A percentile compares a stretch with the other conserved stretches of the same genome.
phyloP scores from a whole-genome alignment of 495 filamentous ascomycete species.

The Schizothecium vesticola region DNA sequence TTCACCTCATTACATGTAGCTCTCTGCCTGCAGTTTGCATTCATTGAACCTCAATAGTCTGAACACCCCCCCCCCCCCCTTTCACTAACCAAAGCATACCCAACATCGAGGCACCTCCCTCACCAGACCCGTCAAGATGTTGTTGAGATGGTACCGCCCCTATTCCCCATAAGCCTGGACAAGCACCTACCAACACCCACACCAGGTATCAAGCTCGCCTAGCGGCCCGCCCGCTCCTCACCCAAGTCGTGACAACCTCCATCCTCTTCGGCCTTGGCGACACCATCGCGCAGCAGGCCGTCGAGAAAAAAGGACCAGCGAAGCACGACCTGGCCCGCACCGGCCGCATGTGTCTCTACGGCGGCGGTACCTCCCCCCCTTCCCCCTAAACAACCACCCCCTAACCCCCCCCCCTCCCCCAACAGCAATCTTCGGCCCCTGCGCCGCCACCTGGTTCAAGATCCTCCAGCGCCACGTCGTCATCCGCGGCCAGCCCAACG shows the following conservation, averaged over 20 bases:
- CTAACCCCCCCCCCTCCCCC: neutral
- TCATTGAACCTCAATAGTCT: too few species aligned
- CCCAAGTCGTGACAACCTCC: conserved; percentile 79
- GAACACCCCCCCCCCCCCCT: conserved; percentile 50
- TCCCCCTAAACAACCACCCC: conserved; percentile 9
- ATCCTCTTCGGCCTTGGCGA: conserved; percentile 90
- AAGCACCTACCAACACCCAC: neutral
- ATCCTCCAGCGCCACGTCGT: conserved; percentile 63
- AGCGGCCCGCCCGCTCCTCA: conserved; percentile 75
- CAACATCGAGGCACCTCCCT: conserved; percentile 37
- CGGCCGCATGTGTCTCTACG: conserved; percentile 86
- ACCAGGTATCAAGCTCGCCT: conserved; percentile 87
- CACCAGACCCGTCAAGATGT: neutral
- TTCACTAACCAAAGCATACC: conserved; percentile 93
- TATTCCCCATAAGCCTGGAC: neutral
- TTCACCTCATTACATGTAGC: conserved; percentile 37
- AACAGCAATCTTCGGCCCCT: conserved; percentile 85
- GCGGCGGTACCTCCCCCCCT: conserved; percentile 57
- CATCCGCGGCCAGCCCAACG: conserved; percentile 52
- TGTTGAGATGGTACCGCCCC: neutral
- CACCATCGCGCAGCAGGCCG: conserved; percentile 85
- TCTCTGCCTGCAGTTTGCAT: conserved; percentile 58
- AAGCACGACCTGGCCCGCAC: conserved; percentile 81
- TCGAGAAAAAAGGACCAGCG: conserved; percentile 71
- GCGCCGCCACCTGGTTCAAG: conserved; percentile 82